Evolutionary conservation across 768 basidiomycete species (phyloP).

Genomic region (Termitomyces sp.): DNA sequence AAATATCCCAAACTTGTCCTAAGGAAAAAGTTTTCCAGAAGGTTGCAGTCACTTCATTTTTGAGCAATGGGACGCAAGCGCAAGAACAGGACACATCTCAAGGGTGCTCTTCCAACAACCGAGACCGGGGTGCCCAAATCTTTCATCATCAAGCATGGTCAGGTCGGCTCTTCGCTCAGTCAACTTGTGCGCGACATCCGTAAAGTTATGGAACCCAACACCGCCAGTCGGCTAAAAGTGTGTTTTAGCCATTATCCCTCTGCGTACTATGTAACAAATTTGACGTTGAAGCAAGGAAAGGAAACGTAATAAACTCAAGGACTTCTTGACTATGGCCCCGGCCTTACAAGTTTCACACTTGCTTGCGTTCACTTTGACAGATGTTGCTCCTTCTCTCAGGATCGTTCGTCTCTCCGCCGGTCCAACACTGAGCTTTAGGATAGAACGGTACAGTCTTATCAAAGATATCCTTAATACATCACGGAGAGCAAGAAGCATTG

Average conservation of each 20-base stretch:
- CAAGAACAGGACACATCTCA: constrained; percentile 82
- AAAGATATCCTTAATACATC: constrained; percentile 74
- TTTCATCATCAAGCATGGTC: constrained; percentile 95
- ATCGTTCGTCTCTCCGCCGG: constrained; percentile 86
- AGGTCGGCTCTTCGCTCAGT: constrained; percentile 80
- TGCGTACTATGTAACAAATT: constrained; percentile 1
- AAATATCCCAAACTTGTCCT: not conserved
- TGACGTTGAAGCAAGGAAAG: constrained; percentile 63
- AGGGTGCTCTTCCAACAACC: constrained; percentile 39
- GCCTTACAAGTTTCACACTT: constrained; percentile 89
- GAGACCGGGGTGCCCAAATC: constrained; percentile 67
- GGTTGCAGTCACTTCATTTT: not conserved
- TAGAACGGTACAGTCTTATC: constrained; percentile 90
- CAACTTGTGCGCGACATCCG: constrained; percentile 92
- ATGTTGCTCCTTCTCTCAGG: constrained; percentile 80
- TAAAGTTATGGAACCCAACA: constrained; percentile 98
- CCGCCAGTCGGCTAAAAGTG: constrained; percentile 88
- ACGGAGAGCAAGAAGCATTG: constrained; percentile 67
- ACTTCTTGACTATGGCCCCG: constrained; percentile 90
- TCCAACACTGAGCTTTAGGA: constrained; percentile 89
- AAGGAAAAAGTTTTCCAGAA: constrained; percentile 8
- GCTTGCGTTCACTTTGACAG: constrained; percentile 86
- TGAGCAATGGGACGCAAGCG: constrained; percentile 64
- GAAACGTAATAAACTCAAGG: constrained; percentile 85
- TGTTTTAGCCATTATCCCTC: constrained; percentile 16